Base-by-base conservation (phyloP, 306 rosid genomes). In the Glycine tomentella region DNA sequence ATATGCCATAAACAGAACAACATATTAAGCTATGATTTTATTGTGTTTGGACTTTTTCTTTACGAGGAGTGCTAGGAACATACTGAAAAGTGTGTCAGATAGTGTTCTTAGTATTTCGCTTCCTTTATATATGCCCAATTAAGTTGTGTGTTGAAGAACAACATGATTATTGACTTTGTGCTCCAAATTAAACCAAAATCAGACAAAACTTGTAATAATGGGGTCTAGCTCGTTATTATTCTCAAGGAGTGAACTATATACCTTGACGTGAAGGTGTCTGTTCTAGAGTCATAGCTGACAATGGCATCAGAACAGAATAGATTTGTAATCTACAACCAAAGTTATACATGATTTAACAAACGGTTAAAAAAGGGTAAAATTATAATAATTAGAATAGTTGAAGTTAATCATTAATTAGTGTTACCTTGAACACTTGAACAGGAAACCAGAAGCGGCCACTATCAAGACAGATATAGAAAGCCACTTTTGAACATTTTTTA, bases 371-470 rank as follows among this genome's bases (percentile, higher is more conserved):
- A 2, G 8, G 12, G 14, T 14, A 13, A 12, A 36, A 52, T n/a
- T 14, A 51, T 33, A 68, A 49, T 14, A 45, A 7, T 45, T 66
- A 36, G 40, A 36, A 3, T 42, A 38, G 15, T 0, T 44, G 36
- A 4, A 69, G 25, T n/a, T 14, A 34, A 33, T 50, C 1, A 51
- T 33, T 7, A 10, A 6, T 44, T 75, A 53, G 42, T 33, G 33
- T 66, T 69, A 80, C 92, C 95, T 90, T 88, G 71, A 80, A 86
- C 20, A 91, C 90, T 86, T 93, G 97, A 63, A 88, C 89, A 31
- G 92, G 96, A 77, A 91, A 93, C 91, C 97, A 90, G 67, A 91
- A 81, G 75, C 80, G 75, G 45, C 97, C 93, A 73, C 38, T 85
- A 69, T 93, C 87, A 73, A 93, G 93, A 51, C 90, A 88, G n/a